Evolutionary conservation across 768 basidiomycete species (phyloP).

Genomic region (Tubosaeta sp.): DNA sequence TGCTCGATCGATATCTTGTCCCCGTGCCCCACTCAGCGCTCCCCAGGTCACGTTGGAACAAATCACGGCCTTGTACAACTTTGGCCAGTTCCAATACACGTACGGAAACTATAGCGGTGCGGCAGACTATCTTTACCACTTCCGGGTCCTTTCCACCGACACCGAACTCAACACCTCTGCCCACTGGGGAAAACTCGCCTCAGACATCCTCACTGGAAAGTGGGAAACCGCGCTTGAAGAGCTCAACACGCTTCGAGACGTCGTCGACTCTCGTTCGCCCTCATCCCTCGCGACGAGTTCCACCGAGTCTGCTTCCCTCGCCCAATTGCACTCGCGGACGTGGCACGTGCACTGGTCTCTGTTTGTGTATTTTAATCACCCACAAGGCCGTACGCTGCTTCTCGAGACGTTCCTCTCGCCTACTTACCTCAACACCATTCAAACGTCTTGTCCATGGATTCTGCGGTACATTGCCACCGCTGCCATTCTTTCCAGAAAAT

Average conservation of each 20-base stretch:
- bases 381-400: slow-evolving; percentile 83
- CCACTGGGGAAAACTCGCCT: slow-evolving; percentile 98
- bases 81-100: slow-evolving; percentile 98
- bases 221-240: slow-evolving; percentile 96
- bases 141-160: slow-evolving; percentile 95
- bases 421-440: slow-evolving; percentile 97
- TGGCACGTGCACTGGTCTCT: slow-evolving; percentile 98
- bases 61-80: slow-evolving; percentile 95
- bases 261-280: slow-evolving; percentile 76
- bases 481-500: slow-evolving; percentile 86
- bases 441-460: slow-evolving; percentile 92
- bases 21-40: slow-evolving; percentile 3
- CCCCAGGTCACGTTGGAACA: slow-evolving; percentile 86
- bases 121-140: slow-evolving; percentile 97
- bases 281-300: slow-evolving; percentile 43
- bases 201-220: slow-evolving; percentile 89
- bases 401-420: slow-evolving; percentile 97
- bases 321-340: slow-evolving; percentile 89
- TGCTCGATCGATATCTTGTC: slow-evolving; percentile 23
- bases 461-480: slow-evolving; percentile 92
- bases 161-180: slow-evolving; percentile 91
- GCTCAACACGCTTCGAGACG: slow-evolving; percentile 90
- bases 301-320: slow-evolving; percentile 65
- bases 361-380: slow-evolving; percentile 98
- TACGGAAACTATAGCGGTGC: slow-evolving; percentile 96